phyloP scores from a whole-genome alignment of 371 early-diverging fungal genomes.

The Racocetra persica region DNA sequence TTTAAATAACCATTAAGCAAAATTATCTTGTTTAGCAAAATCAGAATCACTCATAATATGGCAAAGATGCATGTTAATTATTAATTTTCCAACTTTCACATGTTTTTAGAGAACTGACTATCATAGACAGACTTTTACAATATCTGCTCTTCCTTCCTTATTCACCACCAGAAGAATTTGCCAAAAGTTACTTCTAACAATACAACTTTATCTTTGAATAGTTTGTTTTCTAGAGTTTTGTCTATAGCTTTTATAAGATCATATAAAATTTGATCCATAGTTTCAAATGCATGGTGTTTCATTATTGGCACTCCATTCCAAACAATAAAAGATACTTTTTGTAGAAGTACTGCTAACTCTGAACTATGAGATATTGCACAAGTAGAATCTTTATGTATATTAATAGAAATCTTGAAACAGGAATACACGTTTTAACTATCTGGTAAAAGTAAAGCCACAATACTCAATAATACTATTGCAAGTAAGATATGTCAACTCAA shows the following conservation, averaged over 20 bases:
- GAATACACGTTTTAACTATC: slow-evolving; percentile 49
- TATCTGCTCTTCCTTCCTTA: neutral
- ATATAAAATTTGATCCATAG: slow-evolving; percentile 45
- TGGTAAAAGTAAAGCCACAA: slow-evolving; percentile 49
- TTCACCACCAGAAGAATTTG: slow-evolving; percentile 36
- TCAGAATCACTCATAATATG: no score
- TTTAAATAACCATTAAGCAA: neutral
- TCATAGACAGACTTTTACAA: neutral
- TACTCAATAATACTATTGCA: slow-evolving; percentile 46
- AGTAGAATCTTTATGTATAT: slow-evolving; percentile 34
- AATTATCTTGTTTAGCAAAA: no score
- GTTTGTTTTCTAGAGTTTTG: neutral
- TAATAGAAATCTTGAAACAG: slow-evolving; percentile 46
- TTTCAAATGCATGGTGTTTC: slow-evolving; percentile 44
- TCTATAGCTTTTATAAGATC: slow-evolving; percentile 44
- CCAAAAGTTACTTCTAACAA: slow-evolving; percentile 44
- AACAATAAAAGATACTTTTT: slow-evolving; percentile 40
- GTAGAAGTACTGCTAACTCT: slow-evolving; percentile 33
- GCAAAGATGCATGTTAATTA: neutral
- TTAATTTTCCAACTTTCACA: slow-evolving; percentile 2
- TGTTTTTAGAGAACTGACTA: neutral
- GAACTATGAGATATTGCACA: slow-evolving; percentile 40
- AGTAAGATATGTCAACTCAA: slow-evolving; percentile 35
- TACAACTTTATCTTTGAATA: slow-evolving; percentile 23
- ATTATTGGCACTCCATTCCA: slow-evolving; percentile 54